Evolutionary conservation across 2,329 filamentous ascomycete genomes (phyloP).

Genomic region (Eurotiales sp.): DNA sequence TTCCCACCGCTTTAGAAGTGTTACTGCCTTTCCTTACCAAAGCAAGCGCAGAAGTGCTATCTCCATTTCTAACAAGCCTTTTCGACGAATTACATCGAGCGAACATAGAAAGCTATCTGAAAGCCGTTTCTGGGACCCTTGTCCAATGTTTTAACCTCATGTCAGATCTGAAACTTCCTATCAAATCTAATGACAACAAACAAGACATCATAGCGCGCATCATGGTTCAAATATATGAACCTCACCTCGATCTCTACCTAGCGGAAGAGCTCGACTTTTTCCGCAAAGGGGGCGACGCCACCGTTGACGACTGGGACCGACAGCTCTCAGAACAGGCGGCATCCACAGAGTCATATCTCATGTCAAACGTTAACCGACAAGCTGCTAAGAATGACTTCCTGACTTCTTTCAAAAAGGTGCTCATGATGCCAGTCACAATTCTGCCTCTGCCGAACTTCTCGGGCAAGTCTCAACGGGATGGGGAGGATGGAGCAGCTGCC

Average conservation of each 20-base stretch:
- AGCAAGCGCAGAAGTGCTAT: conserved; percentile 74
- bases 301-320: conserved; percentile 85
- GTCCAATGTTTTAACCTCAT: conserved; percentile 79
- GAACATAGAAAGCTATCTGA: conserved; percentile 73
- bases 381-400: conserved; percentile 96
- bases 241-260: conserved; percentile 88
- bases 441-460: conserved; percentile 61
- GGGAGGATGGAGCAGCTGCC: conserved; percentile 22
- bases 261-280: conserved; percentile 89
- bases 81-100: conserved; percentile 82
- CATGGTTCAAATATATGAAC: conserved; percentile 74
- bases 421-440: conserved; percentile 97
- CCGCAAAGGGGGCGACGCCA: conserved; percentile 67
- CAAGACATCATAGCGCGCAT: conserved; percentile 63
- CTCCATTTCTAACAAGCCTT: conserved; percentile 78
- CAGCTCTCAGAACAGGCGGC: conserved; percentile 88
- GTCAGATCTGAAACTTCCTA: conserved; percentile 64
- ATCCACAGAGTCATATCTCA: conserved; percentile 86
- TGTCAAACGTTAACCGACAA: conserved; percentile 90
- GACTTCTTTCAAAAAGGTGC: conserved; percentile 94
- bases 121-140: conserved; percentile 81
- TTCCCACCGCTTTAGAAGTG: conserved; percentile 66
- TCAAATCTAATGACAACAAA: conserved; percentile 56
- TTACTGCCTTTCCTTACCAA: conserved; percentile 78
- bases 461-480: conserved; percentile 50